These are phyloP conservation scores for Naganishia liquefaciens DNA, from an alignment of 1,284 basidiomycete genomes.

Conservation along the genomic window DNA sequence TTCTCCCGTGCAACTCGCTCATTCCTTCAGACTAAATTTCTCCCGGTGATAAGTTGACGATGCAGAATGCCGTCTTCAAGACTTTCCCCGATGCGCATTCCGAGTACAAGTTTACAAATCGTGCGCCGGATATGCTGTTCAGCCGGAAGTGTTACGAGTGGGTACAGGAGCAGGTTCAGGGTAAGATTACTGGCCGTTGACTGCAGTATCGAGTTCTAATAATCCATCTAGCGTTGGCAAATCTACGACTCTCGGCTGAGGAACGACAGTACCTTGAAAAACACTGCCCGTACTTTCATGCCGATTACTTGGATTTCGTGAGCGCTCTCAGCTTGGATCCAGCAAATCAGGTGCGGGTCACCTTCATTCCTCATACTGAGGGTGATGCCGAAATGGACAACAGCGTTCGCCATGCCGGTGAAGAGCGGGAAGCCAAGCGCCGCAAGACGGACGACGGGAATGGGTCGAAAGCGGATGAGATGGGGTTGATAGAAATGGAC, in stretches of 20 bases:
- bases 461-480: slow-evolving; percentile 43
- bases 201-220: neutral
- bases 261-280: slow-evolving; percentile 71
- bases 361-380: slow-evolving; percentile 62
- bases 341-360: slow-evolving; percentile 68
- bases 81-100: slow-evolving; percentile 71
- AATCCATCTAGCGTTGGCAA: slow-evolving; percentile 62
- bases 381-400: neutral
- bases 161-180: slow-evolving; percentile 65
- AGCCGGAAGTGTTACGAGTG: slow-evolving; percentile 67
- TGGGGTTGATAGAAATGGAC: slow-evolving; percentile 73
- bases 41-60: slow-evolving; percentile 76
- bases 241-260: slow-evolving; percentile 62
- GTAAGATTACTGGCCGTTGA: slow-evolving; percentile 58
- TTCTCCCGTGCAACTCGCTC: neutral
- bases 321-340: slow-evolving; percentile 71
- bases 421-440: slow-evolving; percentile 61
- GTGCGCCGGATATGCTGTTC: slow-evolving; percentile 71
- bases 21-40: neutral
- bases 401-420: neutral
- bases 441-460: slow-evolving; percentile 55
- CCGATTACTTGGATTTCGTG: slow-evolving; percentile 77
- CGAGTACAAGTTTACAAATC: slow-evolving; percentile 82
- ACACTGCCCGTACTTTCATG: slow-evolving; percentile 74
- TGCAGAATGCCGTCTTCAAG: slow-evolving; percentile 91